Conservation (phyloP, 768 basidiomycete genomes). For the Pseudohyphozyma bogoriensis region DNA sequence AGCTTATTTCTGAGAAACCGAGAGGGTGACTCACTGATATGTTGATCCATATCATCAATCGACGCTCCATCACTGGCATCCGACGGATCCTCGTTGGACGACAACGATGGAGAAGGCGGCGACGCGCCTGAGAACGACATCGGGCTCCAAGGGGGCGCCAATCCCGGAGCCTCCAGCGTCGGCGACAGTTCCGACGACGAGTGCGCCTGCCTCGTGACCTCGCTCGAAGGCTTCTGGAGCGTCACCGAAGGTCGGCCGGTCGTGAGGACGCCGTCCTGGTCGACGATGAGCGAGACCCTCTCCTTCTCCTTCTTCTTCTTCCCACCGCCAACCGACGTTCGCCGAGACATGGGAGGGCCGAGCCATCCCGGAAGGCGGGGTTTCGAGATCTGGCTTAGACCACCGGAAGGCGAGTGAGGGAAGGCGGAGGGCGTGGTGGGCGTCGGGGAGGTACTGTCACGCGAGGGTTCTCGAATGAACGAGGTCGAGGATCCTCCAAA, state of each 20-base stretch:
- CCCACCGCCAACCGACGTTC: slow-evolving; percentile 8
- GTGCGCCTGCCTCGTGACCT: neutral
- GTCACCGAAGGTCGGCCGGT: neutral
- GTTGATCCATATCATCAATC: neutral
- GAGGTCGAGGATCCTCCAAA: slow-evolving; percentile 8
- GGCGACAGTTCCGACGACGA: neutral
- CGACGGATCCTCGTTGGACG: neutral
- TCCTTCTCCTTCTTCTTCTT: slow-evolving; percentile 18
- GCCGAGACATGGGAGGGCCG: slow-evolving; percentile 8
- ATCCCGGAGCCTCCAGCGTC: neutral
- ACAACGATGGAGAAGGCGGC: too few species aligned
- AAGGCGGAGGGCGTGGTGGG: neutral
- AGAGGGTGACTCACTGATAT: too few species aligned
- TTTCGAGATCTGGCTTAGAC: slow-evolving; percentile 12
- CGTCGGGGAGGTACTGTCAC: too few species aligned
- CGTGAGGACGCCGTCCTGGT: slow-evolving; percentile 5
- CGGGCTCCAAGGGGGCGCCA: too few species aligned
- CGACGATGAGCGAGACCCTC: neutral
- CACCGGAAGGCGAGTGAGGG: neutral
- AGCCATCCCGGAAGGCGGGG: slow-evolving; percentile 2
- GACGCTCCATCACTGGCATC: neutral
- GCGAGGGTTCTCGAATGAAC: neutral
- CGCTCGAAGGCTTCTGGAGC: neutral
- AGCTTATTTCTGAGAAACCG: too few species aligned
- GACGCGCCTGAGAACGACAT: neutral